Base-by-base conservation (phyloP, 805 yeast genomes). In the Kodamaea jinghongensis region DNA sequence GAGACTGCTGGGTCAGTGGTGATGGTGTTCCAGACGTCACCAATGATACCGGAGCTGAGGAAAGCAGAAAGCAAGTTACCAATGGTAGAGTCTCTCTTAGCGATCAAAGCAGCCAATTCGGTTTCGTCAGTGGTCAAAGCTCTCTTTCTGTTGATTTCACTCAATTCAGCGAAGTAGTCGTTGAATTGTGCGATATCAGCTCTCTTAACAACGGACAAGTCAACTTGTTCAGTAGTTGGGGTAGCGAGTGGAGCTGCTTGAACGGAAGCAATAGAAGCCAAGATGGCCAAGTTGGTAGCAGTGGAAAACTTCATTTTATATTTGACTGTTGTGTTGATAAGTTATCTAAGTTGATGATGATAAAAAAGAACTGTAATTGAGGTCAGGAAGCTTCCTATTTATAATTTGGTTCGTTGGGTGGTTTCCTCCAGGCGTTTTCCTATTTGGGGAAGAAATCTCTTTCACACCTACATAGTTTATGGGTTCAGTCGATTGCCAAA, bases 231-330 rank as follows among this genome's bases (percentile, higher is more conserved):
- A 17, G 35, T 38, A 11, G 14, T 17, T 11, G 41, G 28, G 29
- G 45, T 17, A 17, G 41, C 30, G 29, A 53, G 30, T 28, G 60
- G 61, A 13, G 71, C 68, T 39, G 73, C 68, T 35, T 53, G 47
- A 25, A 62, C 72, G 34, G 61, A 47, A 22, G 70, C 55, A 28
- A 65, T 43, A 26, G 73, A 33, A 40, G 69, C 71, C 50, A 66
- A 59, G 45, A 68, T 51, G 41, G 73, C 71, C 45, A 66, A 51
- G 38, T 61, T 54, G 34, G 73, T 58, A 34, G 73, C 51, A 32
- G 65, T 55, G 28, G 73, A 53, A 31, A 68, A 61, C 59, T 67
- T 69, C 75, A 69, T 69, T 50, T 44, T 49, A 13, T 28, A n/a
- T 39, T 29, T 46, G 17, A 29, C 27, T 26, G 40, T 11, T 20